Base-by-base conservation (phyloP, 2,329 filamentous ascomycete species). In the Fonsecaea pugnacius region DNA sequence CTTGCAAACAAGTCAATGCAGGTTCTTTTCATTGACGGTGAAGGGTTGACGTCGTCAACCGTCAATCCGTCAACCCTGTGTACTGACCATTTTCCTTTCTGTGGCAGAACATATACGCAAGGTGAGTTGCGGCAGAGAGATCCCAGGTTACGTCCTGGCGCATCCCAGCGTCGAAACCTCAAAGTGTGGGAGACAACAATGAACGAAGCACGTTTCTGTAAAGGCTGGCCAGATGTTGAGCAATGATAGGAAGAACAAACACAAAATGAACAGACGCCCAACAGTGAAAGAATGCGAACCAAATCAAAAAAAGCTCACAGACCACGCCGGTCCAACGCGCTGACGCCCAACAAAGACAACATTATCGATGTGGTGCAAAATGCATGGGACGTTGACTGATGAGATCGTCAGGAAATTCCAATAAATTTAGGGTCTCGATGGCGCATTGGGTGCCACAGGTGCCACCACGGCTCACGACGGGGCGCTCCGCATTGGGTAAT, bases 21-120 rank as follows among this genome's bases (percentile, higher is more conserved):
- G 18, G 8, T 48, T 14, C 43, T 24, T 48, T 48, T 18, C n/a
- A 24, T 9, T 3, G 16, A 27, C 43, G 18, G 9, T 27, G 18
- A 24, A 12, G 8, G 8, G 24, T 27, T 12, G 43, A 27, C 9
- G 10, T 12, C 1, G 4, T 16, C 38, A 16, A 16, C 12, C 18
- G 43, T 24, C 3, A 21, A 24, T 8, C n/a, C 9, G 40, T 18
- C 21, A 24, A 27, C 43, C 43, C 18, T 7, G 1, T 48, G 18
- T 24, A 48, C 43, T 48, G 43, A 48, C 43, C 43, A 48, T 48
- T 48, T 48, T 48, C 21, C 18, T 46, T 46, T 46, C n/a, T 46
- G 9, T 46, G 21, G 6, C n/a, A 21, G 10, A 46, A 46, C 40
- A 46, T 46, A 24, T 12, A 21, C 7, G 40, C 40, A 21, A 48